Base-by-base conservation (phyloP, 1,284 basidiomycete genomes). In the Agroathelia rolfsii region DNA sequence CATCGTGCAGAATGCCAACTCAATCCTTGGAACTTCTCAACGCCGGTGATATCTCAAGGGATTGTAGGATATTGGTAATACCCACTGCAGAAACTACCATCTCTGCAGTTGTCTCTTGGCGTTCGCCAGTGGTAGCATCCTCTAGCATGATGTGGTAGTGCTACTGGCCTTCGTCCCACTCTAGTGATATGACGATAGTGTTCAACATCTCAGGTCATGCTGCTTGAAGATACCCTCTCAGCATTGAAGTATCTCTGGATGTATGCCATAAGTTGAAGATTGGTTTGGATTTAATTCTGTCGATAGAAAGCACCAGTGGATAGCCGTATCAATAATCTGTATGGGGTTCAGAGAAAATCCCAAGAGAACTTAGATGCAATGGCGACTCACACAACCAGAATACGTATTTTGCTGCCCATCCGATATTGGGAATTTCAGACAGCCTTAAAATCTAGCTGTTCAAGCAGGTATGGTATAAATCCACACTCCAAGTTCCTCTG, bases 231-330 rank as follows among this genome's bases (percentile, higher is more conserved):
- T 48, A 4, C 44, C 40, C 32, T 64, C 55, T 66, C 67, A 70
- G 45, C 74, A 73, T 8, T 50, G 55, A 28, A 52, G 60, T 25
- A 76, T 58, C 41, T 72, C 69, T 10, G 60, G 61, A 41, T 73
- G 70, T 5, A 41, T 41, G 9, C 62, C 56, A 43, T 55, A 69
- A 43, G 58, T 56, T 9, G 44, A 48, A 13, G 57, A 43, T 72
- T 71, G 73, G 38, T 63, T 41, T 1, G 71, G 66, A 37, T 74
- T 72, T 18, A 62, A 55, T 23, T 71, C 67, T 7, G 62, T 61
- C 5, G 73, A 76, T 28, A 73, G 61, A 27, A 61, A 66, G 45
- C 73, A 73, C 64, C 69, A 70, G 43, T 72, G 71, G 6, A 51
- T 66, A 8, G 66, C 41, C 1, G 48, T 39, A 29, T 59, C 56